Evolutionary conservation across 2,329 filamentous ascomycete genomes (phyloP).

Genomic region (Aspergillus pseudotamarii): DNA sequence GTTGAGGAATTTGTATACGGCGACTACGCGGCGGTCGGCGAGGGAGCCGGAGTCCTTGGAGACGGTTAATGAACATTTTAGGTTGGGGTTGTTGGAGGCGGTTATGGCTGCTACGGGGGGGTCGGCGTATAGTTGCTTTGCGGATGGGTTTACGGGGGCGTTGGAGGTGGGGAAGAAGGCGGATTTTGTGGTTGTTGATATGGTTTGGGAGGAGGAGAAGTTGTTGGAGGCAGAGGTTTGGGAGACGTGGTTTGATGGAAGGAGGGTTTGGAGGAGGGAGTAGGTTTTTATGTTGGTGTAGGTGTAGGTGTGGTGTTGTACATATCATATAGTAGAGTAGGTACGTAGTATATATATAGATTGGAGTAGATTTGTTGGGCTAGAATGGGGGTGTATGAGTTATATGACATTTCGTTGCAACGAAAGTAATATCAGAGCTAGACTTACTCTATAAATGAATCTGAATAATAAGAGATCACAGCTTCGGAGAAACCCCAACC

Average conservation of each 20-base stretch:
- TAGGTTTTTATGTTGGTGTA: neutral
- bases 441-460: too few species aligned
- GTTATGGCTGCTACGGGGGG: conserved; percentile 49
- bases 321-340: too few species aligned
- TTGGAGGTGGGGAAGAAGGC: conserved; percentile 45
- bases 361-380: too few species aligned
- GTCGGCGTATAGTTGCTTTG: conserved; percentile 50
- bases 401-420: too few species aligned
- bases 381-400: too few species aligned
- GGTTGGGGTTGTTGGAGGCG: conserved; percentile 44
- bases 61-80: conserved; percentile 47
- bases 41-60: conserved; percentile 38
- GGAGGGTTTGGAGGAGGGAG: conserved; percentile 26
- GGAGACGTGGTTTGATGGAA: conserved; percentile 49
- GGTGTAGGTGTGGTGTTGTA: too few species aligned
- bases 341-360: too few species aligned
- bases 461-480: too few species aligned
- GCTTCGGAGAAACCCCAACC: conserved; percentile 2
- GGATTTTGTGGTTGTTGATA: conserved; percentile 49
- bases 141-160: conserved; percentile 42
- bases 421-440: too few species aligned
- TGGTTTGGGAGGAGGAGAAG: conserved; percentile 41
- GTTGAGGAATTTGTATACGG: conserved; percentile 52
- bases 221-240: conserved; percentile 43
- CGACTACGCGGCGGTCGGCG: conserved; percentile 51